Conservation (phyloP, 768 basidiomycete species). For the Russula sp. region DNA sequence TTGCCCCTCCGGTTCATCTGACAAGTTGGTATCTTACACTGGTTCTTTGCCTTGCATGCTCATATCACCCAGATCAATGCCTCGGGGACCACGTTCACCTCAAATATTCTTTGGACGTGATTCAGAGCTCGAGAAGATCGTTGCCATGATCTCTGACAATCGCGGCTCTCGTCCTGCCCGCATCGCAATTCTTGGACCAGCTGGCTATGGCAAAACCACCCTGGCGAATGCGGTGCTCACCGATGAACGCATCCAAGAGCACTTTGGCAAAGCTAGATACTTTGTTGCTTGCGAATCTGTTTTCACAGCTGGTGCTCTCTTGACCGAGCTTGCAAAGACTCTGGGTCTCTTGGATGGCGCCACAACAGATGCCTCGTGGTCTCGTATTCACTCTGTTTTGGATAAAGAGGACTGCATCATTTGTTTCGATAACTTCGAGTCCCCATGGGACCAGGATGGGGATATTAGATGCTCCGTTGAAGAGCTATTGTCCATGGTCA, state of each 20-base stretch:
- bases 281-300: neutral
- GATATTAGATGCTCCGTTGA: neutral
- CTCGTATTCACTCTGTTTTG: neutral
- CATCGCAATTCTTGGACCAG: neutral
- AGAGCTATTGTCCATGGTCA: neutral
- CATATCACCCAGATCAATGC: neutral
- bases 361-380: neutral
- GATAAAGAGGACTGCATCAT: constrained; percentile 22
- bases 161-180: neutral
- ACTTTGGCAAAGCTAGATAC: too few species aligned
- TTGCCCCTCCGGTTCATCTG: neutral
- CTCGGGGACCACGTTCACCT: neutral
- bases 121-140: neutral
- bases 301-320: neutral
- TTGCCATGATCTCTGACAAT: neutral
- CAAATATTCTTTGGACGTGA: neutral
- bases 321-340: neutral
- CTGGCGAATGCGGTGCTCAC: neutral
- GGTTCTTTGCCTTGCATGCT: neutral
- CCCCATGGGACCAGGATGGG: constrained; percentile 29
- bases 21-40: neutral
- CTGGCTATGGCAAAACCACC: neutral
- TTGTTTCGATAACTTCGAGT: constrained; percentile 38
- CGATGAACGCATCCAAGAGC: too few species aligned
- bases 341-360: neutral